Conservation (phyloP, 371 early-diverging fungal species). For the Mucor irregularis region DNA sequence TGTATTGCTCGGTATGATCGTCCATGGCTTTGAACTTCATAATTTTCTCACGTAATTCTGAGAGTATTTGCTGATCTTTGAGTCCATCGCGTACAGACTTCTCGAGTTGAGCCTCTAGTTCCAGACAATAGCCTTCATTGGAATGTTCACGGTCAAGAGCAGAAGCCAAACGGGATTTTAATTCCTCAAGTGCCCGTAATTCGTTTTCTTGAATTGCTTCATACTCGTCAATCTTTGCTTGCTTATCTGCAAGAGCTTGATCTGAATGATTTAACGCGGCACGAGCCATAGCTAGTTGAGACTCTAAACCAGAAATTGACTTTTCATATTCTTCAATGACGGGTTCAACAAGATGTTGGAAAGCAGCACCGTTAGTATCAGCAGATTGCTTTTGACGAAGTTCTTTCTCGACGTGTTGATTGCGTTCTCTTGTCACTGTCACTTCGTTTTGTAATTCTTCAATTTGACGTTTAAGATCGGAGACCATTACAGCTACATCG, state of each 20-base stretch:
- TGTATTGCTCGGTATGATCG: slow-evolving; percentile 48
- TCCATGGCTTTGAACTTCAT: slow-evolving; percentile 44
- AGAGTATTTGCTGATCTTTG: slow-evolving; percentile 32
- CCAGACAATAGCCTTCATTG: slow-evolving; percentile 18
- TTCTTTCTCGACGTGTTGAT: slow-evolving; percentile 18
- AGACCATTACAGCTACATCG: slow-evolving; percentile 18
- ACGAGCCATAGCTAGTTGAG: slow-evolving; percentile 55
- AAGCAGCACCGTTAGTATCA: slow-evolving; percentile 22
- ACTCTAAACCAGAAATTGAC: slow-evolving; percentile 57
- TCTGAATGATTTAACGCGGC: slow-evolving; percentile 55
- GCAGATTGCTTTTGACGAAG: background rate
- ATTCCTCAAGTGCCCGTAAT: slow-evolving; percentile 15
- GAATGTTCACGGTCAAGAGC: slow-evolving; percentile 28
- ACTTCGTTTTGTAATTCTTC: slow-evolving; percentile 33
- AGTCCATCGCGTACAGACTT: slow-evolving; percentile 5
- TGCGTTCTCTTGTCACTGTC: slow-evolving; percentile 27
- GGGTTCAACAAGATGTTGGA: slow-evolving; percentile 66
- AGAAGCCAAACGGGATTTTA: slow-evolving; percentile 24
- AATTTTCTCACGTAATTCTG: slow-evolving; percentile 37
- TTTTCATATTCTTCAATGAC: slow-evolving; percentile 72
- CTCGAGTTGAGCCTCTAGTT: slow-evolving; percentile 13
- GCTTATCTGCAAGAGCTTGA: slow-evolving; percentile 48
- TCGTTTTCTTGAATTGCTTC: slow-evolving; percentile 25
- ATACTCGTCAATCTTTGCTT: slow-evolving; percentile 38
- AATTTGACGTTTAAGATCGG: slow-evolving; percentile 24